phyloP scores from a whole-genome alignment of 768 basidiomycete genomes.

The Coprinopsis cinerea region DNA sequence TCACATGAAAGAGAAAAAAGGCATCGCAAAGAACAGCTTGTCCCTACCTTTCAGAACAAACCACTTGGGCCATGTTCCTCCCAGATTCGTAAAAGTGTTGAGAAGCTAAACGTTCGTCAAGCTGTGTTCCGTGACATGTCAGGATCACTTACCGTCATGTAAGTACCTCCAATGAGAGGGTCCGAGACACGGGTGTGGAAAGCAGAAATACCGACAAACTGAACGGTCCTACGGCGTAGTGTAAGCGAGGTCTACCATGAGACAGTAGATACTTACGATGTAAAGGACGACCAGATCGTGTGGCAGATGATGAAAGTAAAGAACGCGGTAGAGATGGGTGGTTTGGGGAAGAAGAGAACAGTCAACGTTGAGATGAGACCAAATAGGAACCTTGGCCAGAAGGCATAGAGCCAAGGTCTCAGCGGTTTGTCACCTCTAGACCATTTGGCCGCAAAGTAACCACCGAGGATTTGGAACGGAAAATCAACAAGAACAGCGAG shows the following conservation, averaged over 20 bases:
- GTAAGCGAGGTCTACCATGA: not conserved
- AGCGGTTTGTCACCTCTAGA: constrained; percentile 73
- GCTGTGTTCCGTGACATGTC: not conserved
- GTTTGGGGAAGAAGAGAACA: constrained; percentile 79
- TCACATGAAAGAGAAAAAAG: constrained; percentile 12
- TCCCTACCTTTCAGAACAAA: constrained; percentile 88
- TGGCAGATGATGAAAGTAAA: constrained; percentile 76
- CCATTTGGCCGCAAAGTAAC: constrained; percentile 93
- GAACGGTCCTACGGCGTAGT: constrained; percentile 69
- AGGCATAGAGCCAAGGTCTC: constrained; percentile 85
- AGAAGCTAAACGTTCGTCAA: constrained; percentile 52
- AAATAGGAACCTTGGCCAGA: constrained; percentile 81
- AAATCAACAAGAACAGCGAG: constrained; percentile 94
- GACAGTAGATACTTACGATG: constrained; percentile 52
- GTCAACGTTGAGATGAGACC: constrained; percentile 66
- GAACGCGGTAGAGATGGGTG: constrained; percentile 68
- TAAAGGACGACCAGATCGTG: constrained; percentile 79
- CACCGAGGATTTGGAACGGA: constrained; percentile 93
- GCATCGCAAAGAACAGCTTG: not conserved
- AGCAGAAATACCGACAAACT: constrained; percentile 98
- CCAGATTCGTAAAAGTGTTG: constrained; percentile 94
- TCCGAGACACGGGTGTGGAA: constrained; percentile 97
- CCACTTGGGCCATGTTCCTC: constrained; percentile 97
- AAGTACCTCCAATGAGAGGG: constrained; percentile 95
- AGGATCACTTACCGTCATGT: constrained; percentile 81